These are phyloP conservation scores for Alternaria metachromatica DNA, from an alignment of 2,329 filamentous ascomycete genomes.

Conservation along the genomic window DNA sequence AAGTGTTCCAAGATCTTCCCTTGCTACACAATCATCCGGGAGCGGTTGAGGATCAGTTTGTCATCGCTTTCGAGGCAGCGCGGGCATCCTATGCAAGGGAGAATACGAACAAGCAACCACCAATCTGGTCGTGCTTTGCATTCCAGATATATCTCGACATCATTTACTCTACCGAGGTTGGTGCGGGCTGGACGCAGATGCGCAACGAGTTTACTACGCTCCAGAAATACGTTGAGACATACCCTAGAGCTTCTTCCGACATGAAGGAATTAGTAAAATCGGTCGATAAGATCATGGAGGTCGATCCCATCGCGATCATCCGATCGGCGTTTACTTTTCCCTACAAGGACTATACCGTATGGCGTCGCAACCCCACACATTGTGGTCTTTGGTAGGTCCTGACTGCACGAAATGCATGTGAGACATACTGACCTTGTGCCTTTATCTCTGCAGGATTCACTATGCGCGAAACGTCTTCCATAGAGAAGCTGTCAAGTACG, in stretches of 20 bases:
- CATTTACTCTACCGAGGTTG: neutral
- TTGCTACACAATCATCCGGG: neutral
- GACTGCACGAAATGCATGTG: fast-evolving
- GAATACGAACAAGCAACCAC: neutral
- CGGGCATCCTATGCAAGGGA: neutral
- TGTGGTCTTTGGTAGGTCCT: neutral
- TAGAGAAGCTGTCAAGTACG: neutral
- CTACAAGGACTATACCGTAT: neutral
- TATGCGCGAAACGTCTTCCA: neutral
- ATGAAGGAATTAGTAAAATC: neutral
- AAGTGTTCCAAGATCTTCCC: neutral
- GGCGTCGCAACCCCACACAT: neutral
- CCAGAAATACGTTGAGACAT: neutral
- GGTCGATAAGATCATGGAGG: neutral
- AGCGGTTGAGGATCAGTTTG: neutral
- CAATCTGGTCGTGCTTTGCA: neutral
- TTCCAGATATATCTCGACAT: neutral
- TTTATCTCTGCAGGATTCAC: fast-evolving
- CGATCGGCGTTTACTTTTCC: fast-evolving
- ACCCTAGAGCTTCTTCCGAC: neutral
- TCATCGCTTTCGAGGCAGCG: neutral
- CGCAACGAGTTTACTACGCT: neutral
- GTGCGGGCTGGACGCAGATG: neutral
- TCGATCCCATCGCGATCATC: neutral
- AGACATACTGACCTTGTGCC: neutral